Evolutionary conservation across 495 filamentous ascomycete species (phyloP).

Genomic region (Aspergillus mulundensis): DNA sequence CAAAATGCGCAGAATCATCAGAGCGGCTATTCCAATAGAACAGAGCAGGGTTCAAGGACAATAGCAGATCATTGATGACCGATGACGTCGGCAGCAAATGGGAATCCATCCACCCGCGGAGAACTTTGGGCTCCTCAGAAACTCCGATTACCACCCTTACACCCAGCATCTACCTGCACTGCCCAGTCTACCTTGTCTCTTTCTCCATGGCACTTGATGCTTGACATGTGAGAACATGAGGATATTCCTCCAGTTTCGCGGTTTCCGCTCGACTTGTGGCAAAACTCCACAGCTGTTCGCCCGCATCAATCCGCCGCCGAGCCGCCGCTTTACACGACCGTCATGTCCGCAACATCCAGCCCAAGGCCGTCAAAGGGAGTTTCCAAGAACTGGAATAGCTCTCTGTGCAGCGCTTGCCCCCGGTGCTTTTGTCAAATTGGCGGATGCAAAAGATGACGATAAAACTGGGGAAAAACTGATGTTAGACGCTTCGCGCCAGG

Average conservation of each 20-base stretch:
- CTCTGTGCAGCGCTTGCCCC: slow-evolving; percentile 55
- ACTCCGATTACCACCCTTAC: background rate
- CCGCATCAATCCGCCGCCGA: slow-evolving; percentile 6
- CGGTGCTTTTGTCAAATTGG: slow-evolving; percentile 67
- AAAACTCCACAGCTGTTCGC: slow-evolving; percentile 22
- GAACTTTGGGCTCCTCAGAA: background rate
- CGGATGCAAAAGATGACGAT: slow-evolving; percentile 58
- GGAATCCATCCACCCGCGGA: background rate
- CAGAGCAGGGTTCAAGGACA: no score
- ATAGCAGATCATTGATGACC: background rate
- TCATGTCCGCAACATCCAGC: slow-evolving; percentile 26
- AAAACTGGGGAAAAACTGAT: slow-evolving; percentile 78
- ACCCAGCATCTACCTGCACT: background rate
- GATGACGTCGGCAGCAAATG: slow-evolving; percentile 18
- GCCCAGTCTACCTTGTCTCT: background rate
- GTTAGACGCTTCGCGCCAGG: slow-evolving; percentile 73
- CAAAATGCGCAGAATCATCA: no score
- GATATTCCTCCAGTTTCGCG: slow-evolving; percentile 50
- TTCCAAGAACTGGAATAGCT: slow-evolving; percentile 30
- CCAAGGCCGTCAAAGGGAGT: slow-evolving; percentile 26
- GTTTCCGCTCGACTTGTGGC: slow-evolving; percentile 47
- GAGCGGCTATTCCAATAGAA: no score
- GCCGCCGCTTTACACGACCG: slow-evolving; percentile 12
- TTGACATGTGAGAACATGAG: slow-evolving; percentile 45
- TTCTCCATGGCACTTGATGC: slow-evolving; percentile 8